These are phyloP conservation scores for Ceratocystis harringtonii DNA, from an alignment of 2,329 filamentous ascomycete species.

Conservation along the genomic window DNA sequence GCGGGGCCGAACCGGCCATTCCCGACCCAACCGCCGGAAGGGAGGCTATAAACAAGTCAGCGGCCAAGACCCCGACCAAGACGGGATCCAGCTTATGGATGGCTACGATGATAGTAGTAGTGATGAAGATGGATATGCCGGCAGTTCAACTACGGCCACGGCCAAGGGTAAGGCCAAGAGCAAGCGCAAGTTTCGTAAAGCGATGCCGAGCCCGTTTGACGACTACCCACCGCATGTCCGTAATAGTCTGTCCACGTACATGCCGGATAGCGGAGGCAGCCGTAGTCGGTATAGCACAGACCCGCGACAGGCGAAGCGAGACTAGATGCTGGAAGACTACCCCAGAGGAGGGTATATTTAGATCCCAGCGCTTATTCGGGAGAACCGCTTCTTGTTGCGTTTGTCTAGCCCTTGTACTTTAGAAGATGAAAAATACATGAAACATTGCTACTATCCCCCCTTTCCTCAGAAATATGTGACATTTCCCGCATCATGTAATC, in stretches of 20 bases:
- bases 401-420: too few relatives aligned
- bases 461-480: too few relatives aligned
- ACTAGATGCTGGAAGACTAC: not conserved
- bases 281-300: not conserved
- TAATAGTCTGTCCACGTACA: constrained; percentile 20
- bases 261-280: not conserved
- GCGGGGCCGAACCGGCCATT: constrained; percentile 23
- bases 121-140: constrained; percentile 4
- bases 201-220: constrained; percentile 14
- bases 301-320: not conserved
- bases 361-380: too few relatives aligned
- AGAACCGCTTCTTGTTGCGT: too few relatives aligned
- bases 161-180: constrained; percentile 12
- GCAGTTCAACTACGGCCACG: not conserved
- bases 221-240: constrained; percentile 15
- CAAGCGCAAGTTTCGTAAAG: constrained; percentile 8
- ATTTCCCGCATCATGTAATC: not conserved
- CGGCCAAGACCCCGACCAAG: not conserved
- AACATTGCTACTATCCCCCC: too few relatives aligned
- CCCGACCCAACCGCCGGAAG: constrained; percentile 27
- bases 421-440: too few relatives aligned
- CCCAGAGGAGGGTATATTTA: not conserved
- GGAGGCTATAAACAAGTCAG: constrained; percentile 20
- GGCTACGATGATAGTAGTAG: constrained; percentile 12
- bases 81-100: constrained; percentile 5